These are phyloP conservation scores for Euptelea pleiosperma DNA, from an alignment of 164 flowering plant species.

Conservation along the genomic window DNA sequence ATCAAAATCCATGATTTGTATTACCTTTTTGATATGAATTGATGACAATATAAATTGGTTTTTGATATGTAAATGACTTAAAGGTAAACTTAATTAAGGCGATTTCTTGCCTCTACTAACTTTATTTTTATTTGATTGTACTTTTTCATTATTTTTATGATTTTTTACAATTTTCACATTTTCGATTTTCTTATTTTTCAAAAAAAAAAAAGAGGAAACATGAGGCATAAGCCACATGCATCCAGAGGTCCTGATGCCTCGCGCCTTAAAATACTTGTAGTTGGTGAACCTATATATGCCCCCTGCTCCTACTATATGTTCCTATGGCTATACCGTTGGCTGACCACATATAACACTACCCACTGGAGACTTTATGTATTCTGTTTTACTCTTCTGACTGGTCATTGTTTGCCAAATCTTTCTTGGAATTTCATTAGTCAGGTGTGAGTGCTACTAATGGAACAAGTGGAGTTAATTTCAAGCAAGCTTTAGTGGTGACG, in stretches of 20 bases:
- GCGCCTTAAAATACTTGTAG: no score
- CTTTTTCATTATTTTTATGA: not conserved
- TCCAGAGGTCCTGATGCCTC: no score
- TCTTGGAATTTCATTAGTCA: conserved; percentile 14
- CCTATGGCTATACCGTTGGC: no score
- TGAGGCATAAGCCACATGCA: no score
- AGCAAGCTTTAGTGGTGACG: conserved; percentile 8
- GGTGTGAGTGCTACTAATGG: conserved; percentile 15
- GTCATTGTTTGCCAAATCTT: not conserved
- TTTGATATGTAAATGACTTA: no score
- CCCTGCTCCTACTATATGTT: no score
- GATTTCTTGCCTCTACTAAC: no score
- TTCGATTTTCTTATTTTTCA: not conserved
- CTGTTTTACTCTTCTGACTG: not conserved
- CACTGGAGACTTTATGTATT: not conserved
- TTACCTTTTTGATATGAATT: not conserved
- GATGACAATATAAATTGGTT: no score
- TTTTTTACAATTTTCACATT: not conserved
- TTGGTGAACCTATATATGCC: no score
- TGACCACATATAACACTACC: not conserved
- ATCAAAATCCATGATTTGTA: not conserved
- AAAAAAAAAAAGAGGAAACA: not conserved
- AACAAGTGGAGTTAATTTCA: conserved; percentile 11
- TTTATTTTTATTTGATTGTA: no score
- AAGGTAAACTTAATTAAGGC: no score